Evolutionary conservation across 371 early-diverging fungal genomes (phyloP), one percentile per base, ranked within the genome.

Genomic region (Mucor velutinosus): DNA sequence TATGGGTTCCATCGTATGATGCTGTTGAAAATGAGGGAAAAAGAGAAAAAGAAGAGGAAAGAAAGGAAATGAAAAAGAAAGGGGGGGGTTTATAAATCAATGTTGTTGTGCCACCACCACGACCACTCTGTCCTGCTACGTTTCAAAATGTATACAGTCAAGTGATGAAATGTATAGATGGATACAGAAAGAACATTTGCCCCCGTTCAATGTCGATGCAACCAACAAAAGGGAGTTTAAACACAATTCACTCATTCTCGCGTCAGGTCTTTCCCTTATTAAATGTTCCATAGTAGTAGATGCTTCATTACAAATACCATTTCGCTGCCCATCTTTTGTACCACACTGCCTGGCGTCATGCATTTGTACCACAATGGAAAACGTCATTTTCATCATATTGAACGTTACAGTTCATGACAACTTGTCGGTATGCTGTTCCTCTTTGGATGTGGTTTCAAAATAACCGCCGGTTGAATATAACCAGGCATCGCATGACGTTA

Each of bases 331-430:
- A 21, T 35, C 6, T 35, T 2, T 58, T 58, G 23, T 58, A 32
- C 37, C 21, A 37, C 32, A 56, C 10, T 53, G n/a, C 29, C 32
- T 56, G 57, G 57, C 57, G 58, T 58, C 32, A 58, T 35, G 32
- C 32, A 32, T 58, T 37, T n/a, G 58, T 58, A 33, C 58, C 5
- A 58, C 58, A 58, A 7, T 14, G 58, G 35, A 35, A 57, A 58
- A 58, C 58, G 58, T 58, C 58, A 58, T 58, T 57, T 30, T 32
- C 29, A 57, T 29, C 29, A 49, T 49, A 45, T 17, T 43, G 17
- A 43, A 43, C 17, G 43, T 45, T 45, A n/a, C 45, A n/a, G 19
- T n/a, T 45, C 45, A 45, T 19, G 8, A 45, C 45, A 45, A 45
- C 19, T n/a, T 45, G 45, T 45, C 19, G 45, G 45, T 45, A 45